Conservation (phyloP, 768 basidiomycete species). For the Mycena rosella region DNA sequence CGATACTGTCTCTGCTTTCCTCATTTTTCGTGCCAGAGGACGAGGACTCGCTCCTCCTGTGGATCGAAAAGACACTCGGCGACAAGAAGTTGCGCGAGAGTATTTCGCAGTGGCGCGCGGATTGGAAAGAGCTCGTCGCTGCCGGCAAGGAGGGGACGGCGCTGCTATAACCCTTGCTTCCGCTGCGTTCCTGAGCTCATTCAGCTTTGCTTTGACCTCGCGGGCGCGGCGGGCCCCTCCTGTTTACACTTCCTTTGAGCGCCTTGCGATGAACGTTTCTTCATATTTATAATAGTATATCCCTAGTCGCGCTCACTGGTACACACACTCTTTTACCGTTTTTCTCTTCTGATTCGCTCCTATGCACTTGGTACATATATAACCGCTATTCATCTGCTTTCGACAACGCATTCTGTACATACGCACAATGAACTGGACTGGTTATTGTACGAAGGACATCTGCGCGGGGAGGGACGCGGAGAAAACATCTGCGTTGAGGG, state of each 20-base stretch:
- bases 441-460: slow-evolving; percentile 11
- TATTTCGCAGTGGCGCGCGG: slow-evolving; percentile 82
- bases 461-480: too few species aligned
- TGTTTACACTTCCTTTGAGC: slow-evolving; percentile 5
- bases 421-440: slow-evolving; percentile 24
- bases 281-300: not conserved
- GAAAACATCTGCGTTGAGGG: too few species aligned
- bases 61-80: slow-evolving; percentile 76
- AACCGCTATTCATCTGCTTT: slow-evolving; percentile 34
- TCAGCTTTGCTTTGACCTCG: slow-evolving; percentile 6
- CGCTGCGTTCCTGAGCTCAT: slow-evolving; percentile 19
- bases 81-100: slow-evolving; percentile 75
- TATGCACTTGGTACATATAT: slow-evolving; percentile 14
- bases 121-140: slow-evolving; percentile 82
- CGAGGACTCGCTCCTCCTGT: slow-evolving; percentile 84
- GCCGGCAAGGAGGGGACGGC: slow-evolving; percentile 72
- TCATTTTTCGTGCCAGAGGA: slow-evolving; percentile 96
- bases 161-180: slow-evolving; percentile 59
- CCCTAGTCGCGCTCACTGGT: slow-evolving; percentile 17
- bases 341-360: not conserved
- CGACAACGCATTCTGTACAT: slow-evolving; percentile 36
- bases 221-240: slow-evolving; percentile 17
- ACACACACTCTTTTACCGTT: slow-evolving; percentile 32
- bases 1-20: slow-evolving; percentile 88
- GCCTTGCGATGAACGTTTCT: slow-evolving; percentile 15